phyloP scores from a whole-genome alignment of 495 filamentous ascomycete genomes.

The Daldinia decipiens region DNA sequence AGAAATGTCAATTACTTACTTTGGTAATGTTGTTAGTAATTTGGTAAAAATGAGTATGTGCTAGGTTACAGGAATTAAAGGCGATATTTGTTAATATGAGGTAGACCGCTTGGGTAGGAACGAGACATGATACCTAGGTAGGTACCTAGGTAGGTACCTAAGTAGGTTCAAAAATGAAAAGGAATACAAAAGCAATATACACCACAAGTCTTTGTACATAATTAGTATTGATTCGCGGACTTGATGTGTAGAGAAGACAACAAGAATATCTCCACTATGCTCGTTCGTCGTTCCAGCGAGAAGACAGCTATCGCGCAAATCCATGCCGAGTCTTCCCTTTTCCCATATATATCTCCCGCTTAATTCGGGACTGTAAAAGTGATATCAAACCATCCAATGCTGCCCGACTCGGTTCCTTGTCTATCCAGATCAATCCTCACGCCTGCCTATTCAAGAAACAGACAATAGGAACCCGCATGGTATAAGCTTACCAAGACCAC shows the following conservation, averaged over 20 bases:
- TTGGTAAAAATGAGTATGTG: background rate
- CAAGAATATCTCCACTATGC: slow-evolving; percentile 12
- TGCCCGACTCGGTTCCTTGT: slow-evolving; percentile 31
- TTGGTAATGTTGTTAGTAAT: background rate
- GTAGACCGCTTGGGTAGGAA: background rate
- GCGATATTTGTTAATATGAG: background rate
- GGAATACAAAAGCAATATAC: background rate
- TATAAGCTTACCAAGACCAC: slow-evolving; percentile 25
- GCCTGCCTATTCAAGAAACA: slow-evolving; percentile 41
- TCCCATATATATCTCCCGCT: slow-evolving; percentile 17
- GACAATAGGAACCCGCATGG: slow-evolving; percentile 28
- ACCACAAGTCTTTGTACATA: slow-evolving; percentile 14
- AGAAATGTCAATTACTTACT: background rate
- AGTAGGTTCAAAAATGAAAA: background rate
- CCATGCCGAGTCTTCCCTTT: slow-evolving; percentile 15
- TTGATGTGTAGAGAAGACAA: slow-evolving; percentile 22
- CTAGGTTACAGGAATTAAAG: background rate
- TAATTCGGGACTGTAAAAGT: slow-evolving; percentile 11
- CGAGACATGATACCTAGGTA: background rate
- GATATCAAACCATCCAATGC: slow-evolving; percentile 41
- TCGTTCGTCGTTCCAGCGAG: slow-evolving; percentile 34
- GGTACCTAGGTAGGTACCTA: no score
- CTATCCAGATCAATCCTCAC: slow-evolving; percentile 34
- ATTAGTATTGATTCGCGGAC: slow-evolving; percentile 27
- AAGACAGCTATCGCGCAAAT: slow-evolving; percentile 17